phyloP scores from a whole-genome alignment of 78 protist species.

The Goniomonas avonlea region DNA sequence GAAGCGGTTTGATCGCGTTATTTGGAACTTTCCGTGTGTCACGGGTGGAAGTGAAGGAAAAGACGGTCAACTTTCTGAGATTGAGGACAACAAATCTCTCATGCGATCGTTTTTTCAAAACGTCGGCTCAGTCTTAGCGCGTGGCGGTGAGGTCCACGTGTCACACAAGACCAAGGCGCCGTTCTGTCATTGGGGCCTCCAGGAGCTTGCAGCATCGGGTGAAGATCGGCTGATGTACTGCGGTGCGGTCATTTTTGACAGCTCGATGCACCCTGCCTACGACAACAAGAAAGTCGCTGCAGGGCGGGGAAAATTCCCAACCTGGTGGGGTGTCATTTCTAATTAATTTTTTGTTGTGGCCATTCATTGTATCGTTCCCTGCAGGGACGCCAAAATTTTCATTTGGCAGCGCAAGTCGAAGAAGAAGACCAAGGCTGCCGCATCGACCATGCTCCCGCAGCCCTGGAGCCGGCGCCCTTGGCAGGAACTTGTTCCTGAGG shows the following conservation, averaged over 20 bases:
- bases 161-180: constrained; percentile 21
- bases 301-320: constrained; percentile 12
- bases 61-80: neutral
- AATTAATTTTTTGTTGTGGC: too few species aligned
- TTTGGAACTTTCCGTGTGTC: constrained; percentile 23
- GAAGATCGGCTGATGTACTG: too few species aligned
- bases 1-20: neutral
- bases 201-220: neutral
- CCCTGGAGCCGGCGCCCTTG: too few species aligned
- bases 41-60: neutral
- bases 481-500: too few species aligned
- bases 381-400: too few species aligned
- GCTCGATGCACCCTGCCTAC: neutral
- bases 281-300: neutral
- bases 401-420: too few species aligned
- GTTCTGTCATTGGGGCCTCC: constrained; percentile 17
- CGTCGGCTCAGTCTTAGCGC: neutral
- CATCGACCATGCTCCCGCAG: too few species aligned
- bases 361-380: too few species aligned
- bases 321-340: neutral
- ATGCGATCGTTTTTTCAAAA: neutral
- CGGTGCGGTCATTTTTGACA: too few species aligned
- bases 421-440: too few species aligned
- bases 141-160: constrained; percentile 9
- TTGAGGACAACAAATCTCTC: neutral